A percentile compares a stretch with the other conserved stretches of the same genome.
phyloP scores from a whole-genome alignment of 163 green algal genomes.

The Scenedesmus sp. region DNA sequence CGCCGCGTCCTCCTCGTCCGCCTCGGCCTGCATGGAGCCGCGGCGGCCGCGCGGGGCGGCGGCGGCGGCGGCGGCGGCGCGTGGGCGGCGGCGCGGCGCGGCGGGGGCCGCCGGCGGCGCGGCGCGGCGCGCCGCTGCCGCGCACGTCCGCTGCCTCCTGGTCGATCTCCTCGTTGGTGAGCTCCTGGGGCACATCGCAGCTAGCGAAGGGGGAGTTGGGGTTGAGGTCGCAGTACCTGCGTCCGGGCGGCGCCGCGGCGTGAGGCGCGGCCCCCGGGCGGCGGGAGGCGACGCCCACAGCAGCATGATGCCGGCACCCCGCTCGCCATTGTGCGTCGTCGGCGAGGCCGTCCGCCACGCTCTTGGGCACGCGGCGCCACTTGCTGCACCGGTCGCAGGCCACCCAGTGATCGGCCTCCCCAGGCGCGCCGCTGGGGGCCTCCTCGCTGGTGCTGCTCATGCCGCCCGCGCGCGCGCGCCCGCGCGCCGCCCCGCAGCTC shows the following conservation, averaged over 20 bases:
- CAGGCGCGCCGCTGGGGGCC: no score
- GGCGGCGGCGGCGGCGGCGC: not conserved
- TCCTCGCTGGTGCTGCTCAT: no score
- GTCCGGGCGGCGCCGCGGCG: no score
- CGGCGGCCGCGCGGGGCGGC: not conserved
- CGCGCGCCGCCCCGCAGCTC: no score
- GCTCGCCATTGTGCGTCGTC: constrained; percentile 77
- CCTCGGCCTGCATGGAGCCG: not conserved
- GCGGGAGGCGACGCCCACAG: not conserved
- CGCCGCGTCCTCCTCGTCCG: constrained; percentile 45
- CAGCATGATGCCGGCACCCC: not conserved
- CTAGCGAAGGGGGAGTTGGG: constrained; percentile 69
- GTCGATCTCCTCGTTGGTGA: constrained; percentile 89
- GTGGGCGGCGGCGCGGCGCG: not conserved
- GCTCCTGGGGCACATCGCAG: constrained; percentile 85
- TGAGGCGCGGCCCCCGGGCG: not conserved
- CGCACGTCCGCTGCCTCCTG: constrained; percentile 47
- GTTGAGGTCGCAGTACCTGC: constrained; percentile 87
- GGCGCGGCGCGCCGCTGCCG: not conserved
- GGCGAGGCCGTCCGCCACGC: constrained; percentile 58
- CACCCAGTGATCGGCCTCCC: constrained; percentile 79
- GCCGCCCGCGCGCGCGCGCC: no score
- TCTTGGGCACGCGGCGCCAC: constrained; percentile 78
- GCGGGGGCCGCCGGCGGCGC: not conserved
- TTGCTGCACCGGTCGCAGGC: constrained; percentile 86